Evolutionary conservation across 768 basidiomycete species (phyloP), one percentile per base, ranked within the genome.

Genomic region (Saitozyma podzolica): DNA sequence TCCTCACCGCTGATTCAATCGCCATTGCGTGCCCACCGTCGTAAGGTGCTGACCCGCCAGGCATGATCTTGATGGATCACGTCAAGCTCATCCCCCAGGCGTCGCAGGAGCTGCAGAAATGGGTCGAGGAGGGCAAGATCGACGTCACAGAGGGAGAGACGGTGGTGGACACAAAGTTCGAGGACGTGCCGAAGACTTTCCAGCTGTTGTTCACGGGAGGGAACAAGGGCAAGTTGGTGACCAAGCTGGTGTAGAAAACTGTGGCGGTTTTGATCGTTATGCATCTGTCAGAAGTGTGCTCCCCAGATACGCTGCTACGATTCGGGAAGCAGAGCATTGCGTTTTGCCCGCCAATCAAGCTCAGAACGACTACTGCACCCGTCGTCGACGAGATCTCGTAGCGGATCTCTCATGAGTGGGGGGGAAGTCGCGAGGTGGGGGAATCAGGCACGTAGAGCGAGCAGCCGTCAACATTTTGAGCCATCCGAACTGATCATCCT

Each of bases 181-280:
- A 76, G 50, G 70, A 76, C 39, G 63, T 76, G 11, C 72, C 73
- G 0, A 55, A 67, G 62, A 64, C 63, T 11, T 76, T 65, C 63
- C 50, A 66, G 43, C 60, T 16, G 55, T 53, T 76, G 48, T 76
- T 72, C 57, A 52, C 54, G 13, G 75, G 75, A 53, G 59, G 47
- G 20, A 76, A 70, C 59, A 67, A 59, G 55, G 75, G 75, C 13
- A 76, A 74, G 53, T 54, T 76, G 10, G 59, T 76, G 39, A 72
- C 75, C 39, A 64, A 69, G 59, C 57, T 76, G 20, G 61, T 69
- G 8, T 68, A 54, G 59, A 52, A 49, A 2, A 29, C 2, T 29
- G 2, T 2, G 29, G 29, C 5, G 29, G 29, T 29, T 29, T 29
- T 29, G 29, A 29, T 3, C 16, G 14, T 29, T 55, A 20, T 14